Percentiles rank a stretch among this genome's conserved stretches.
Evolutionary conservation across 768 basidiomycete species (phyloP).

Genomic region (Termitomyces sp.): DNA sequence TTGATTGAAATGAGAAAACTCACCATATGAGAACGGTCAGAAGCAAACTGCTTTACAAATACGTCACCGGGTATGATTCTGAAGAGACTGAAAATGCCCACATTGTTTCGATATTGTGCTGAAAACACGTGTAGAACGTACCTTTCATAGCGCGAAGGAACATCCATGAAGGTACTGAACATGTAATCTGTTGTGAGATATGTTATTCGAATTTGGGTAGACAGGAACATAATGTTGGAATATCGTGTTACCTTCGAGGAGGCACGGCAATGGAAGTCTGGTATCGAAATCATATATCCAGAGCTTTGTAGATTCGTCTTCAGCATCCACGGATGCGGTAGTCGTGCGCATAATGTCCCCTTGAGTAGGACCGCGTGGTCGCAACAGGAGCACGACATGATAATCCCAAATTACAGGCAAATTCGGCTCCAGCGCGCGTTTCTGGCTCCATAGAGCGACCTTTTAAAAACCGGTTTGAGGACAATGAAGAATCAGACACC

Average conservation of each 20-base stretch:
- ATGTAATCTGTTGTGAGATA: slow-evolving; percentile 36
- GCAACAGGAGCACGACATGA: slow-evolving; percentile 59
- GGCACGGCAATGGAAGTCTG: slow-evolving; percentile 42
- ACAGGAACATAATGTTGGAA: neutral
- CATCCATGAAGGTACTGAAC: slow-evolving; percentile 33
- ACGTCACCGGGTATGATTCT: slow-evolving; percentile 48
- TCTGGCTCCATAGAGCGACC: slow-evolving; percentile 67
- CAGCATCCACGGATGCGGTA: neutral
- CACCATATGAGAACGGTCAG: slow-evolving; percentile 76
- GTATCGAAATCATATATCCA: slow-evolving; percentile 76
- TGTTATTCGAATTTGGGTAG: neutral
- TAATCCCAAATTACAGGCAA: slow-evolving; percentile 66
- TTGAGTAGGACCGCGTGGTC: slow-evolving; percentile 17
- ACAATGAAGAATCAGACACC: neutral
- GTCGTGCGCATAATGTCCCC: neutral
- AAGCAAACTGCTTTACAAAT: slow-evolving; percentile 60
- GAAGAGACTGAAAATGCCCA: slow-evolving; percentile 42
- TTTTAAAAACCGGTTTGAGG: slow-evolving; percentile 24
- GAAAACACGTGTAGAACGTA: slow-evolving; percentile 13
- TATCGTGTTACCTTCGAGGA: slow-evolving; percentile 38
- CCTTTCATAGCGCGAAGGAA: slow-evolving; percentile 39
- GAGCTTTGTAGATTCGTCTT: neutral
- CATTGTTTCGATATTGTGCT: neutral
- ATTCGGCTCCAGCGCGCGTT: slow-evolving; percentile 26
- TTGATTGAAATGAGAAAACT: slow-evolving; percentile 5